Base-by-base conservation (phyloP, 345 rosid genomes). In the Pugionium cornutum region DNA sequence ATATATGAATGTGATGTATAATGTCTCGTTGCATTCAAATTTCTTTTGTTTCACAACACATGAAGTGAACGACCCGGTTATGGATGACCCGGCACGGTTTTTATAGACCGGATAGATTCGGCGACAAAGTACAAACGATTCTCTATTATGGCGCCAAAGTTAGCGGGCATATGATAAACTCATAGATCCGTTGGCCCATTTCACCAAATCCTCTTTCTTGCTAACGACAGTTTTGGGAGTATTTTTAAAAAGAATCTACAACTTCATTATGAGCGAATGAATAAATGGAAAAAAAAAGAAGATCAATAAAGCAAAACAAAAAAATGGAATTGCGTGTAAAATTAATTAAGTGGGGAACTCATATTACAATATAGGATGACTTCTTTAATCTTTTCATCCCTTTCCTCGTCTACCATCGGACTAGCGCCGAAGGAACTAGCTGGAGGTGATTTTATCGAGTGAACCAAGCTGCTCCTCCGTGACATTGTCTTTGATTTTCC, bases 301-400 rank as follows among this genome's bases (percentile, higher is more conserved):
- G 18, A 18, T 18, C 18, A 18, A 18, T 18, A 18, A 18, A 18
- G 18, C 18, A 4, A 9, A 44, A 18, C 18, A 45, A 18, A 44
- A 25, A 35, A 51, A 32, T 11, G 9, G 5, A 51, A 53, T 0
- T 2, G 4, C 4, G 5, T n/a, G 40, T 34, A 9, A 53, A 44
- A 46, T 0, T 62, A 25, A 70, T 46, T 62, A 54, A 53, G 18
- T 2, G 75, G 75, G 4, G 75, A 70, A 54, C 63, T 62, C 75
- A 70, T 70, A 69, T 70, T 70, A 70, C 75, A 70, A 70, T 63
- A 70, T 36, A 70, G 64, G 3, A 70, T 63, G 63, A 63, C 75
- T 7, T 70, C 75, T 70, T 55, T 70, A 40, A 70, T 70, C 32
- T 70, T 70, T 51, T 70, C 69, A 30, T 63, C 75, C 25, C 69